A percentile compares a stretch with the other conserved stretches of the same genome.
phyloP scores from a whole-genome alignment of 148 eudicot genomes.

The Oxyria digyna region DNA sequence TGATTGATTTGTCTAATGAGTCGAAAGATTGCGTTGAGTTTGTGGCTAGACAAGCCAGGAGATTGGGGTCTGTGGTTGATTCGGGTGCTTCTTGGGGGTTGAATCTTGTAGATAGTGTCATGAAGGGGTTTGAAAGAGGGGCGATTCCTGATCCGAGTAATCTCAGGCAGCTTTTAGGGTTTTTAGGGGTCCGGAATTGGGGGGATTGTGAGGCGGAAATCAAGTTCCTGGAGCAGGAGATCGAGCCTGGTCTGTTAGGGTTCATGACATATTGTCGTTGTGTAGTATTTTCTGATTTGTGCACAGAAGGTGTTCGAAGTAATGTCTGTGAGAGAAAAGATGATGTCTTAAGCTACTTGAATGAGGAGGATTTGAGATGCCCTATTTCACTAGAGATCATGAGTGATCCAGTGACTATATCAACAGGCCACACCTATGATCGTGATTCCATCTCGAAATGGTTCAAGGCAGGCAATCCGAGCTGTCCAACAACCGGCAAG shows the following conservation, averaged over 20 bases:
- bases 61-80: slow-evolving; percentile 21
- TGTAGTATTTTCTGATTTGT: slow-evolving; percentile 28
- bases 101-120: not conserved
- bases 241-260: slow-evolving; percentile 20
- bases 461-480: slow-evolving; percentile 53
- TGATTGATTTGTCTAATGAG: slow-evolving; percentile 20
- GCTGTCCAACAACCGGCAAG: slow-evolving; percentile 76
- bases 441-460: slow-evolving; percentile 60
- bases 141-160: slow-evolving; percentile 40
- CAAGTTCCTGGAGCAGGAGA: slow-evolving; percentile 47
- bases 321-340: not conserved
- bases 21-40: slow-evolving; percentile 25
- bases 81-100: slow-evolving; percentile 20
- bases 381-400: slow-evolving; percentile 82
- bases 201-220: slow-evolving; percentile 42
- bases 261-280: slow-evolving; percentile 50
- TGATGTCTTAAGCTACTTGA: slow-evolving; percentile 19
- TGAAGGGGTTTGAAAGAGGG: slow-evolving; percentile 23
- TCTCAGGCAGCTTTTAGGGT: slow-evolving; percentile 33
- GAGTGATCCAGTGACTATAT: slow-evolving; percentile 66
- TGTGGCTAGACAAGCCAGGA: slow-evolving; percentile 26
- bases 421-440: slow-evolving; percentile 80
- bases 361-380: slow-evolving; percentile 62
- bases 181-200: slow-evolving; percentile 54
- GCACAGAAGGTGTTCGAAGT: not conserved